Base-by-base conservation (phyloP, 805 yeast genomes). In the Isabelozyma pseudorhagii region DNA sequence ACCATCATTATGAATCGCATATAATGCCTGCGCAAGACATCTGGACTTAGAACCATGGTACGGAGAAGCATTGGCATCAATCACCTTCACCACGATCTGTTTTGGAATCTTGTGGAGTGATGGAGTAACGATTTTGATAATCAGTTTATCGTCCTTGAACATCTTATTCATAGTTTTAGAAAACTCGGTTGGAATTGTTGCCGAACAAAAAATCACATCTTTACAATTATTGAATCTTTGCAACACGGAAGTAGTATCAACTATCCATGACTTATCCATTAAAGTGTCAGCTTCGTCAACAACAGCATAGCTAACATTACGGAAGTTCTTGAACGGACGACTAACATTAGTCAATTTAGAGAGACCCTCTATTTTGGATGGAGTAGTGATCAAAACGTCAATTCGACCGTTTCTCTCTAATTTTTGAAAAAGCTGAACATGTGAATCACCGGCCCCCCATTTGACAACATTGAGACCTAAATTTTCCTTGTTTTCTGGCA, bases 241-340 rank as follows among this genome's bases (percentile, higher is more conserved):
- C 11, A 90, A 68, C 1, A 81, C 79, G 2, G 72, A 65, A 53
- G 81, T 77, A 2, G 97, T 88, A 45, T 82, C 84, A 25, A 77
- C 77, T 9, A 84, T 66, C 78, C 91, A 92, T 0, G 94, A 85
- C 46, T 82, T 80, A 62, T 92, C 96, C 83, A 92, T 78, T 49
- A 93, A 70, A 0, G 97, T 87, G 67, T 93, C 99, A 0, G 99
- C 98, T 66, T 93, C 99, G 63, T 93, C 99, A 11, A 88, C 80
- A 1, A 89, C 93, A 42, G 87, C 74, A 59, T 78, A 85, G 27
- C 76, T 74, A 5, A 85, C 82, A 11, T 71, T 63, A 43, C 66
- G 66, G 51, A 81, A 70, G 21, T 69, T 59, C 38, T 75, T 64
- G 52, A 67, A 72, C 4, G 66, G 78, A 54, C 51, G 57, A 38